Conservation (phyloP, 2,329 filamentous ascomycete genomes). For the Talaromyces sp. region DNA sequence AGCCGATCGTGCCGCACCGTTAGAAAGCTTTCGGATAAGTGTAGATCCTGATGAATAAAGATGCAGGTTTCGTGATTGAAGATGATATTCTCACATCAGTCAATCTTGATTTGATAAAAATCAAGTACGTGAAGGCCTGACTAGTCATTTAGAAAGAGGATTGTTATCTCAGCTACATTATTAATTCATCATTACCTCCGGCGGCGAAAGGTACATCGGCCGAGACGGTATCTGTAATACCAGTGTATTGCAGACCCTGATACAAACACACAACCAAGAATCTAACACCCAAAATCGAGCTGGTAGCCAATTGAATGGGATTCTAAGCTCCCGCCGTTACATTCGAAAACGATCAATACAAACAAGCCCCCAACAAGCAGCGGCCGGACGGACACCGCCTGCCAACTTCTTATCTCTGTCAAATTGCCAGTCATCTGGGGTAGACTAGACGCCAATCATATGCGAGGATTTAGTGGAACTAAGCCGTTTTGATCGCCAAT, state of each 20-base stretch:
- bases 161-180: constrained; percentile 3
- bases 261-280: not conserved
- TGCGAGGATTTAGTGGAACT: not conserved
- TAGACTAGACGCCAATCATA: not conserved
- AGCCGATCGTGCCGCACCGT: not conserved
- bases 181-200: not conserved
- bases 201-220: not conserved
- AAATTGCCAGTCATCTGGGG: not conserved
- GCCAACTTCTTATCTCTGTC: not conserved
- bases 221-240: not conserved
- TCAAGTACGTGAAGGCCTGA: not conserved
- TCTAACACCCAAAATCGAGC: not conserved
- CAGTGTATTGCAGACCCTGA: not conserved
- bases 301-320: not conserved
- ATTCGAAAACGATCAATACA: not conserved
- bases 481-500: not conserved
- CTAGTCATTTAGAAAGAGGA: not conserved
- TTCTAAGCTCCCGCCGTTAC: not conserved
- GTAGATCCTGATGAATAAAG: not conserved
- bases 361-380: not conserved
- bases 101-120: not conserved
- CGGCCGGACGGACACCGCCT: not conserved
- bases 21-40: not conserved
- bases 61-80: not conserved
- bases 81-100: not conserved